These are phyloP conservation scores for Podospora tetraspora DNA, from an alignment of 495 filamentous ascomycete genomes.

Conservation along the genomic window DNA sequence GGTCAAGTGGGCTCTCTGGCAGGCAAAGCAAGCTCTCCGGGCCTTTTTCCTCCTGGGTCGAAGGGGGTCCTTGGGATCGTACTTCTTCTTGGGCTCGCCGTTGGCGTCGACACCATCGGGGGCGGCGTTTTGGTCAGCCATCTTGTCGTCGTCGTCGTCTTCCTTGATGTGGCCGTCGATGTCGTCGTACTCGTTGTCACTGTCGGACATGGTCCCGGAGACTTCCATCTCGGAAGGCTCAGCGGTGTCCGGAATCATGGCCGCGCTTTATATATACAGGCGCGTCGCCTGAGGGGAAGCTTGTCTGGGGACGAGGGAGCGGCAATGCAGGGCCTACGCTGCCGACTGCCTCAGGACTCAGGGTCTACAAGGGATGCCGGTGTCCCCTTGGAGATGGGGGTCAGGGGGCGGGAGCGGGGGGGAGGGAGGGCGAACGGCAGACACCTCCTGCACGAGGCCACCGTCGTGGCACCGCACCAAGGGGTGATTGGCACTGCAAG, in stretches of 20 bases:
- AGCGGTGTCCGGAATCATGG: conserved; percentile 44
- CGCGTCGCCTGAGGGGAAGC: conserved; percentile 17
- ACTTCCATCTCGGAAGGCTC: conserved; percentile 43
- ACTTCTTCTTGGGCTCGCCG: conserved; percentile 53
- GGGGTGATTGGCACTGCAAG: conserved; percentile 29
- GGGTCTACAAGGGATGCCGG: conserved; percentile 12
- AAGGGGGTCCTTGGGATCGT: conserved; percentile 75
- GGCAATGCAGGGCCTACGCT: conserved; percentile 35
- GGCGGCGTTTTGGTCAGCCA: conserved; percentile 48
- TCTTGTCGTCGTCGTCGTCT: conserved; percentile 55
- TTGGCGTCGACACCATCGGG: conserved; percentile 40
- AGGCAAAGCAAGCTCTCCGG: conserved; percentile 89
- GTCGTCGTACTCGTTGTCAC: conserved; percentile 51
- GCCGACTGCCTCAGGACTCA: conserved; percentile 24
- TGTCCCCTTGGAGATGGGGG: conserved; percentile 20
- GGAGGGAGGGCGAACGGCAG: conserved; percentile 9
- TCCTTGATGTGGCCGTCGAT: conserved; percentile 36
- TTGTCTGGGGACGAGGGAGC: conserved; percentile 17
- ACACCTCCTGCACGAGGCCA: conserved; percentile 28
- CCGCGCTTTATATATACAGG: conserved; percentile 44
- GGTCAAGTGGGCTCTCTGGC: conserved; percentile 94
- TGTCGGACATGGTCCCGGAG: conserved; percentile 52
- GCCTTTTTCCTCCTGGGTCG: conserved; percentile 94
- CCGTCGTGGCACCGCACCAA: conserved; percentile 26
- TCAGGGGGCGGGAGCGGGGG: conserved; percentile 9